Base-by-base conservation (phyloP, 2,329 filamentous ascomycete genomes). In the Thermoascus crustaceus region DNA sequence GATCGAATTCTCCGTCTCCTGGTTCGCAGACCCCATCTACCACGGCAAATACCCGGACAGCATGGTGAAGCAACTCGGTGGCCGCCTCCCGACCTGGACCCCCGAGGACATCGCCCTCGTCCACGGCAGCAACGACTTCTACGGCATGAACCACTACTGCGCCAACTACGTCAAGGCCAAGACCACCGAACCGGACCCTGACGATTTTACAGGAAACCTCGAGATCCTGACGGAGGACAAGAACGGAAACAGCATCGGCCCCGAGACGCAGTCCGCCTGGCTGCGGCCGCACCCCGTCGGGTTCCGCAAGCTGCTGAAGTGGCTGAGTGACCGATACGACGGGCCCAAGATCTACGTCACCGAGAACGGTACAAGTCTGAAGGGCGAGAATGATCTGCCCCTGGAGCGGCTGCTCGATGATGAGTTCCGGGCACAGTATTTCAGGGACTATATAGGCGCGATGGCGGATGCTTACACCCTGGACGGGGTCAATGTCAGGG, bases 61-160 rank as follows among this genome's bases (percentile, higher is more conserved):
- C 40, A 93, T 93, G 85, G 72, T 75, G 39, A 76, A 77, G 56
- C 85, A 93, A 66, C 77, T 93, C 11, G 85, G 85, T 37, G 71
- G 80, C 55, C 77, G 85, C 9, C 72, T 93, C 31, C 86, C 86
- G 4, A 67, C 69, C 29, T 91, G 84, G 59, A 86, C 82, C 0
- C 61, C 72, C 0, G 82, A 85, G 46, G 85, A 94, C 55, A 60
- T 69, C 16, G 75, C 75, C 2, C 68, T 91, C n/a, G 78, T 94
- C 30, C 72, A 81, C 52, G 85, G 83, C n/a, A 85, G 80, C 55
- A 91, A 91, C 60, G 86, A 93, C 68, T 93, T 93, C 64, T 93
- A 93, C 61, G 86, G 85, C 59, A 89, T 89, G 84, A 93, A 94
- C 69, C 82, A 87, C 70, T 94, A 94, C 69, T 88, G 84, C 33